These are phyloP conservation scores for Lagenidium sp. DNA, from an alignment of 352 stramenopile species.

Conservation along the genomic window DNA sequence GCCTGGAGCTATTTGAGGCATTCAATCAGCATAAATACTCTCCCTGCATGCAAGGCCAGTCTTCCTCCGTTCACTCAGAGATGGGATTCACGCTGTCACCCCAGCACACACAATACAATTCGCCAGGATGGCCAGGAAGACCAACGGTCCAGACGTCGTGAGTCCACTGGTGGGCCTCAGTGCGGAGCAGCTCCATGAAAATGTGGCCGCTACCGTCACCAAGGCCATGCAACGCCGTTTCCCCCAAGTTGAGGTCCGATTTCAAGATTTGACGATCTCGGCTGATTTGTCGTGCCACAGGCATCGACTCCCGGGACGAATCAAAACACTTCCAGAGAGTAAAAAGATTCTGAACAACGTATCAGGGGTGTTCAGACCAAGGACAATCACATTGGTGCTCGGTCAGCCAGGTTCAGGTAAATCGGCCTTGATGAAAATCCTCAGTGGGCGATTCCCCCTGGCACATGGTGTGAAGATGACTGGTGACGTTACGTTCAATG, in stretches of 20 bases:
- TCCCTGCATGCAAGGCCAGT: too few relatives aligned
- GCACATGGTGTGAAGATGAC: conserved; percentile 10
- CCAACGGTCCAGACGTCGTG: too few relatives aligned
- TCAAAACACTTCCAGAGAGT: too few relatives aligned
- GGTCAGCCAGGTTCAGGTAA: conserved; percentile 13
- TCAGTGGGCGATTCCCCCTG: conserved; percentile 15
- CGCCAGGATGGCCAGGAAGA: too few relatives aligned
- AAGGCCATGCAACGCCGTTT: conserved; percentile 11
- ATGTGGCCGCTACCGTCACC: conserved; percentile 10
- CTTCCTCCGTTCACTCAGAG: too few relatives aligned
- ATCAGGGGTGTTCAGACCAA: conserved; percentile 16
- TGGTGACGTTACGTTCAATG: conserved; percentile 21
- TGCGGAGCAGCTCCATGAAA: conserved; percentile 18
- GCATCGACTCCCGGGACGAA: too few relatives aligned
- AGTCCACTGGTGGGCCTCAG: too few relatives aligned
- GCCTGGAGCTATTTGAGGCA: too few relatives aligned
- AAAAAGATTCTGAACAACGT: conserved; percentile 22
- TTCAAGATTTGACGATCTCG: conserved; percentile 24
- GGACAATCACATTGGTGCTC: conserved; percentile 17
- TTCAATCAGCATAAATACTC: too few relatives aligned
- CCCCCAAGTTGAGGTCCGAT: conserved; percentile 26
- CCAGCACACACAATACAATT: too few relatives aligned
- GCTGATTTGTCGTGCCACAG: conserved; percentile 21
- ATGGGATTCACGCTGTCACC: too few relatives aligned
- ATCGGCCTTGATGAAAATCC: conserved; percentile 19